A percentile compares a stretch with the other conserved stretches of the same genome.
phyloP scores from a whole-genome alignment of 257 asterid genomes.

The Nicotiana sylvestris region DNA sequence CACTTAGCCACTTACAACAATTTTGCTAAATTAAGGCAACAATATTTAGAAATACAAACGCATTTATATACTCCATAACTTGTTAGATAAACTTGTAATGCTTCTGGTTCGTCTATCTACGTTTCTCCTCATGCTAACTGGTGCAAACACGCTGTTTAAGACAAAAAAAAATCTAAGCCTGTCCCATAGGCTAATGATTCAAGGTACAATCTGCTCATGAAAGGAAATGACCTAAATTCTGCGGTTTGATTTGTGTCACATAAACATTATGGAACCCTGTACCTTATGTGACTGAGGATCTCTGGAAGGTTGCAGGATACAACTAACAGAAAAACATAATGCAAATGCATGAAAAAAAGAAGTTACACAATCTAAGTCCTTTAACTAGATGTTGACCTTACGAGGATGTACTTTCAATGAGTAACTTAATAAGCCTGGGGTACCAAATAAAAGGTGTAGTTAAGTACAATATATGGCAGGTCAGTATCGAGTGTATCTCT shows the following conservation, averaged over 20 bases:
- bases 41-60: not conserved
- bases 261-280: not conserved
- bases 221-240: not conserved
- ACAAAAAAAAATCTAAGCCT: not conserved
- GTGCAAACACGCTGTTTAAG: not conserved
- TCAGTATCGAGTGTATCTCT: not conserved
- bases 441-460: not conserved
- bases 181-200: slow-evolving; percentile 4
- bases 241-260: not conserved
- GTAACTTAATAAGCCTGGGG: not conserved
- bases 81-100: not conserved
- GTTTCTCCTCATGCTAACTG: slow-evolving; percentile 1
- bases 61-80: not conserved
- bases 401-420: not conserved
- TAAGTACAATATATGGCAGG: not conserved
- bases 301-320: not conserved
- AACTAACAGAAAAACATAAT: not conserved
- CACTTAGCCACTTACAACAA: not conserved
- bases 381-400: not conserved
- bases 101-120: not conserved
- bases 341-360: not conserved
- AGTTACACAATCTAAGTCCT: not conserved
- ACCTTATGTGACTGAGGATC: not conserved
- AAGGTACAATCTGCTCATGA: not conserved
- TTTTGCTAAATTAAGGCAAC: not conserved